Percentiles rank a stretch among this genome's conserved stretches.
These are phyloP conservation scores for Coccomyxa subellipsoidea DNA, from an alignment of 163 green algal species.

Conservation along the genomic window DNA sequence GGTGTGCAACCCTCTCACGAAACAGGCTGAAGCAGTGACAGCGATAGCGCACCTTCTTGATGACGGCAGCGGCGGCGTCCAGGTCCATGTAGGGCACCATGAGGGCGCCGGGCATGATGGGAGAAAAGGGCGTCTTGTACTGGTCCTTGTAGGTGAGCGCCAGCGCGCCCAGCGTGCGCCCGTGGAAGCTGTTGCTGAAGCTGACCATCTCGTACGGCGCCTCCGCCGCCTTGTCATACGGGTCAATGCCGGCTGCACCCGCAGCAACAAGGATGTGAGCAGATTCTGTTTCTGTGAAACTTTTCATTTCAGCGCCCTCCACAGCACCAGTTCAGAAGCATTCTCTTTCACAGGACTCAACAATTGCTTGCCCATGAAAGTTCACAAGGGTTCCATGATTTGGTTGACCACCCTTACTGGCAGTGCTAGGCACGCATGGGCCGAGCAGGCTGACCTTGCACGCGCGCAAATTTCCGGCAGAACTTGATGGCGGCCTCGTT, in stretches of 20 bases:
- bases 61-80: slow-evolving; percentile 53
- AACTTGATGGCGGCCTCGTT: slow-evolving; percentile 99
- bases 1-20: too few relatives aligned
- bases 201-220: slow-evolving; percentile 85
- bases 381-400: too few relatives aligned
- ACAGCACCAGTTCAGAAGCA: too few relatives aligned
- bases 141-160: slow-evolving; percentile 83
- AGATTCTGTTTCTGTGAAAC: too few relatives aligned
- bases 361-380: too few relatives aligned
- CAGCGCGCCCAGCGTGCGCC: slow-evolving; percentile 94
- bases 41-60: slow-evolving; percentile 29
- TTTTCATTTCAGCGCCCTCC: too few relatives aligned
- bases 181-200: slow-evolving; percentile 95
- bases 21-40: too few relatives aligned
- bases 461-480: slow-evolving; percentile 88
- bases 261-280: too few relatives aligned
- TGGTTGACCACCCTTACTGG: too few relatives aligned
- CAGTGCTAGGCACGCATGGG: background rate
- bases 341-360: too few relatives aligned
- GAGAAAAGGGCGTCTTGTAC: slow-evolving; percentile 92
- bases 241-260: slow-evolving; percentile 67
- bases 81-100: slow-evolving; percentile 90
- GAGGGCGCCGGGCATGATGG: slow-evolving; percentile 80
- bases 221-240: slow-evolving; percentile 57
- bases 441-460: slow-evolving; percentile 35